Percentiles rank a stretch among this genome's conserved stretches.
phyloP scores from a whole-genome alignment of 2,329 filamentous ascomycete genomes.

The Cytospora chrysosperma region DNA sequence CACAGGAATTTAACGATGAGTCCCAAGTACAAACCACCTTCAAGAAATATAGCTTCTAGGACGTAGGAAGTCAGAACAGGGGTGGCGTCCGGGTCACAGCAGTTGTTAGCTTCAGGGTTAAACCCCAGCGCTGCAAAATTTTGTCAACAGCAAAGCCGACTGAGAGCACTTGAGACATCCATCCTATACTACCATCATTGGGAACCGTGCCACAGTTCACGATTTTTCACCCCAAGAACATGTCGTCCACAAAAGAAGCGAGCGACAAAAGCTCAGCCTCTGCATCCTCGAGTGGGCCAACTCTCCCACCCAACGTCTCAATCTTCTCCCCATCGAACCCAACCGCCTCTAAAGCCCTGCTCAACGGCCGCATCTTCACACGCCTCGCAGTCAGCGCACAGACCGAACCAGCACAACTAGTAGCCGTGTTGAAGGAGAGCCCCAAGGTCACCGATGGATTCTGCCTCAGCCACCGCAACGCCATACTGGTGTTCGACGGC shows the following conservation, averaged over 20 bases:
- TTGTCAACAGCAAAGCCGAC: background rate
- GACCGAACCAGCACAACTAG: slow-evolving; percentile 23
- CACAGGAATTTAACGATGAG: too few species aligned
- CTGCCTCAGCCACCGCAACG: slow-evolving; percentile 24
- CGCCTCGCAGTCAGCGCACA: slow-evolving; percentile 25
- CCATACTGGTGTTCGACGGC: slow-evolving; percentile 26
- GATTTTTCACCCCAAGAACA: background rate
- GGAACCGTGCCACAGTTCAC: background rate
- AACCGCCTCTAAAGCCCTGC: slow-evolving; percentile 19
- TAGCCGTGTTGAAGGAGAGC: slow-evolving; percentile 12
- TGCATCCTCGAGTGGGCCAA: background rate
- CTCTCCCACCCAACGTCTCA: slow-evolving; percentile 27
- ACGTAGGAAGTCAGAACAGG: too few species aligned
- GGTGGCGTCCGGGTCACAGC: too few species aligned
- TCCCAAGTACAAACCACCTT: too few species aligned
- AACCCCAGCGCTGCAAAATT: background rate
- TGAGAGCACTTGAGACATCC: background rate
- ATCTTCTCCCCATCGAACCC: slow-evolving; percentile 26
- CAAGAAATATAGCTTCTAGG: too few species aligned
- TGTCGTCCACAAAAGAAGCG: slow-evolving; percentile 6
- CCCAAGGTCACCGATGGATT: slow-evolving; percentile 20
- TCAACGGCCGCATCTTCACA: slow-evolving; percentile 25
- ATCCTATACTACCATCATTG: background rate
- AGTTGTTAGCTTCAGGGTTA: too few species aligned
- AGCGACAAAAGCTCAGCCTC: background rate